Base-by-base conservation (phyloP, 1,139 yeast species). In the Blastobotrys ciferrii region DNA sequence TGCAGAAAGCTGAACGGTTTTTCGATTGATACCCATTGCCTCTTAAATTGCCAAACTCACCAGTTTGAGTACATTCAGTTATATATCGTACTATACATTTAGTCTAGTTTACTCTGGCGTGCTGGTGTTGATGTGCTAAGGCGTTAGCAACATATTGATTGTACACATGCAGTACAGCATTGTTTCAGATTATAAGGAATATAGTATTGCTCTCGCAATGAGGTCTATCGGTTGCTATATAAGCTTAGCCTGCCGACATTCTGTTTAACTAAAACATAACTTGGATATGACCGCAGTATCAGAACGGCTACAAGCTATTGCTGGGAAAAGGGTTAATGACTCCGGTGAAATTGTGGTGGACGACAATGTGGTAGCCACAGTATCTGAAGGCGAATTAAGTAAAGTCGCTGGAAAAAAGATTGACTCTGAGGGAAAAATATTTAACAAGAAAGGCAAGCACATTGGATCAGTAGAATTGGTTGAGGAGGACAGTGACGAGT, bases 401-500 rank as follows among this genome's bases (percentile, higher is more conserved):
- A 23, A 17, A 6, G 19, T 40, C 7, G n/a, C 20, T 4, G 43
- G 43, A 31, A 40, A 30, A n/a, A 40, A 40, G 19, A n/a, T 40
- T 12, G 20, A 23, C 13, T n/a, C 14, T 18, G n/a, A 40, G 15
- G 43, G 43, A 14, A 23, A 25, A 14, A 28, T 40, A 4, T 33
- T 33, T 11, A 15, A 33, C 12, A 33, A 33, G 19, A 33, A 33
- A 33, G 37, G 37, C 4, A 33, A 62, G 6, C 55, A 57, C 17
- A 33, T 46, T 7, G 50, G 59, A 12, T 46, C 38, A 14, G 55
- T 66, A 45, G 61, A 30, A 17, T 15, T 42, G 44, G 37, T 42
- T 6, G 45, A 45, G 9, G 6, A 13, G 14, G 44, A 51, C 17
- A 51, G n/a, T n/a, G n/a, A 50, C 45, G 56, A 56, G 41, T 48